Evolutionary conservation across 2,329 filamentous ascomycete species (phyloP).

Genomic region (Cercospora sp.): DNA sequence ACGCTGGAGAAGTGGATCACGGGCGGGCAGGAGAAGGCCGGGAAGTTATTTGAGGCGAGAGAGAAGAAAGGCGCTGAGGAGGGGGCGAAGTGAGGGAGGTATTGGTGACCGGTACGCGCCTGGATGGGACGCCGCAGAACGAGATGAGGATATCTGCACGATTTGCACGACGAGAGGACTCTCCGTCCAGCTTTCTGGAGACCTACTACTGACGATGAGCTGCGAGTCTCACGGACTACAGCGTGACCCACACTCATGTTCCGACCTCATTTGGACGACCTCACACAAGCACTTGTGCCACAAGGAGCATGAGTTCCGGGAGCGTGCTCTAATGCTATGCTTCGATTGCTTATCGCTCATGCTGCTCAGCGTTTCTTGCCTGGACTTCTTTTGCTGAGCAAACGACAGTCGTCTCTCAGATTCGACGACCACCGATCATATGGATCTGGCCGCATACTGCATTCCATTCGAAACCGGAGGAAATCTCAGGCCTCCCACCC

Average conservation of each 20-base stretch:
- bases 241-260: neutral
- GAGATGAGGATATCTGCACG: neutral
- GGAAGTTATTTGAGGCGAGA: slow-evolving; percentile 34
- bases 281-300: neutral
- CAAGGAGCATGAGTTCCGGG: neutral
- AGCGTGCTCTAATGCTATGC: neutral
- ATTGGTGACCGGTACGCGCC: neutral
- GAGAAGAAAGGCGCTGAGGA: slow-evolving; percentile 27
- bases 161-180: neutral
- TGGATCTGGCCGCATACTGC: too few relatives aligned
- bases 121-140: too few relatives aligned
- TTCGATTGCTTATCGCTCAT: neutral
- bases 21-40: slow-evolving; percentile 29
- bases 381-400: too few relatives aligned
- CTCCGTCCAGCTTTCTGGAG: neutral
- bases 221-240: neutral
- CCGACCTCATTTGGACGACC: neutral
- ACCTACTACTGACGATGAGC: neutral
- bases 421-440: too few relatives aligned
- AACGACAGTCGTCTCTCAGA: neutral
- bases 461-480: too few relatives aligned
- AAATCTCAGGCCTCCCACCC: too few relatives aligned
- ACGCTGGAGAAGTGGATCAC: slow-evolving; percentile 66
- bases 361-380: neutral
- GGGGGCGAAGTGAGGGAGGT: slow-evolving; percentile 10